A percentile compares a stretch with the other conserved stretches of the same genome.
Conservation (phyloP, 352 stramenopile species). For the Phytophthora pluvialis region DNA sequence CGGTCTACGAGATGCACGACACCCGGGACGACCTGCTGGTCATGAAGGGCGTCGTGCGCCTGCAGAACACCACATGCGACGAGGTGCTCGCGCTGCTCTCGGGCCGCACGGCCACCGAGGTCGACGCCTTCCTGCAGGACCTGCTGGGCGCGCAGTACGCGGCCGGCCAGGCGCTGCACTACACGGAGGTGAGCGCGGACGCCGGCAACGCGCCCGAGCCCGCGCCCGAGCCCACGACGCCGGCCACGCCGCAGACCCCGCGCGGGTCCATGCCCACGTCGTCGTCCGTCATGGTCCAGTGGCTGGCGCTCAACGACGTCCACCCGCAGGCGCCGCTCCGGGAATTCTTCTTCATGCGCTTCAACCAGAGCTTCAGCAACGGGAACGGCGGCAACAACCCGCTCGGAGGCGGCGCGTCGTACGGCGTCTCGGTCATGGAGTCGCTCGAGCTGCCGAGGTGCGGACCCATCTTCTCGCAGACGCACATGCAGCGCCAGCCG, state of each 20-base stretch:
- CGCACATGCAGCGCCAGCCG: conserved; percentile 50
- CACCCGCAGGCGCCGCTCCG: conserved; percentile 58
- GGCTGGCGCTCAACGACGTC: conserved; percentile 73
- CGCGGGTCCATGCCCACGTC: conserved; percentile 28
- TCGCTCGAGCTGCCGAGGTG: conserved; percentile 68
- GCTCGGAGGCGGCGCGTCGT: conserved; percentile 43
- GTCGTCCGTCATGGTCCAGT: conserved; percentile 64
- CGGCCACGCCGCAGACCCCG: conserved; percentile 31
- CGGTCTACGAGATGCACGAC: conserved; percentile 75
- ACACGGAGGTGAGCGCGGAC: conserved; percentile 46
- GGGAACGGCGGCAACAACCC: conserved; percentile 42
- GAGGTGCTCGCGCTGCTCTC: conserved; percentile 74
- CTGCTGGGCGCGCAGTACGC: conserved; percentile 63
- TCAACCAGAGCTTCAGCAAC: conserved; percentile 62
- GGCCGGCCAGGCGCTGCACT: conserved; percentile 63
- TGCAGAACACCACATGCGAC: conserved; percentile 73
- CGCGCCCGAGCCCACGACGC: conserved; percentile 27
- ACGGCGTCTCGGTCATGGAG: conserved; percentile 73
- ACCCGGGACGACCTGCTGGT: conserved; percentile 56
- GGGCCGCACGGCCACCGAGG: conserved; percentile 47
- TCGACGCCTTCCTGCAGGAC: conserved; percentile 61
- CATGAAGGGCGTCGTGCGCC: conserved; percentile 72
- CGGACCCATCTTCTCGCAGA: conserved; percentile 52
- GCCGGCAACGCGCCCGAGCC: conserved; percentile 35
- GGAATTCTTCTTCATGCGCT: conserved; percentile 86